Base-by-base conservation (phyloP, 1,284 basidiomycete species). In the Moesziomyces sp. region DNA sequence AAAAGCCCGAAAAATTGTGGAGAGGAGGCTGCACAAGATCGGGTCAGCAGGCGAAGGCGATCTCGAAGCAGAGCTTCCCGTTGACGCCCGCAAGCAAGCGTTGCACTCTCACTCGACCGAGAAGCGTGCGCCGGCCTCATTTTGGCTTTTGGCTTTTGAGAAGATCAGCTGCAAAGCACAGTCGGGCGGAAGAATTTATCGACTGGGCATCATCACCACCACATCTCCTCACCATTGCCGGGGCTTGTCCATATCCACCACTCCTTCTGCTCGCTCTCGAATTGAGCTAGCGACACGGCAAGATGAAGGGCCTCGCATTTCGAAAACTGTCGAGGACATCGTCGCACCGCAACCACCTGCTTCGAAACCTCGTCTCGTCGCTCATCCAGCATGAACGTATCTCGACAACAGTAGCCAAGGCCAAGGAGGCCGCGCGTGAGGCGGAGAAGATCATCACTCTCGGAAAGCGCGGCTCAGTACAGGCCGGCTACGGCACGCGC, bases 351-450 rank as follows among this genome's bases (percentile, higher is more conserved):
- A 67, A 64, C 43, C 67, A 66, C 45, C 50, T 77, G 33, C 67
- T 76, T 4, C 61, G 79, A 75, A 98, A 98, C 85, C 86, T 99
- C 57, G 96, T 99, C 77, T 93, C 94, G 19, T 95, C 94, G 16
- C 88, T 99, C 49, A 89, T 99, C 66, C 90, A 97, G 83, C 94
- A 99, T 86, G 94, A 98, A 84, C 91, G 93, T 82, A 96, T 99
- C 84, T 92, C 92, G 84, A 99, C 97, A 6, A 99, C 97, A 0
- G 87, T 97, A 28, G 92, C 97, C 23, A 99, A 99, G 85, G 97
- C 97, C 2, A 91, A 92, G 84, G 94, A 97, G 83, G 88, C 94
- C 5, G 93, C 93, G 11, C 89, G 93, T 73, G 86, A 97, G 57
- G 94, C 94, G 44, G 97, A 99, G 84, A 97, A 97, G 89, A 93